phyloP scores from a whole-genome alignment of 2,329 filamentous ascomycete species.

The Aspergillus alliaceus region DNA sequence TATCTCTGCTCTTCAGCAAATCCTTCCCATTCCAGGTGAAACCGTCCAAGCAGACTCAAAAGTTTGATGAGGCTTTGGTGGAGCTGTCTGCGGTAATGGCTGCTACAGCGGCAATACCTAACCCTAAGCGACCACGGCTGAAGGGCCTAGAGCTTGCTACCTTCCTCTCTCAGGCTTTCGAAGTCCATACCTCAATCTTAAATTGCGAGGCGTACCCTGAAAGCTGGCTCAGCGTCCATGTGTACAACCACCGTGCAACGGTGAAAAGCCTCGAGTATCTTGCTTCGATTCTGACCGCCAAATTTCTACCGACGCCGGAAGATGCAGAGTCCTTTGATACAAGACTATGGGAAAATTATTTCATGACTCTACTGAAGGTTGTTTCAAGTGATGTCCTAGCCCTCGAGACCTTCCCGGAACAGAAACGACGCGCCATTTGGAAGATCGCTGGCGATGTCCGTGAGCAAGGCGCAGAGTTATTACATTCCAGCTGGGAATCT shows the following conservation, averaged over 20 bases:
- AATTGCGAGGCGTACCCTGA: constrained; percentile 85
- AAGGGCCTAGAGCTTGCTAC: constrained; percentile 75
- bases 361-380: constrained; percentile 82
- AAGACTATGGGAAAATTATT: constrained; percentile 90
- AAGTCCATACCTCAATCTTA: constrained; percentile 85
- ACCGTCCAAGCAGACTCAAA: constrained; percentile 57
- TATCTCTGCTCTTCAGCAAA: constrained; percentile 87
- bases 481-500: constrained; percentile 86
- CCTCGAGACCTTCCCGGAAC: constrained; percentile 93
- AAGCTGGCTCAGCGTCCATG: constrained; percentile 88
- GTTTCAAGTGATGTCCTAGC: constrained; percentile 87
- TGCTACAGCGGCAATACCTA: constrained; percentile 72
- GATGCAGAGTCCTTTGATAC: constrained; percentile 91
- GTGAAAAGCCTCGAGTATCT: constrained; percentile 84
- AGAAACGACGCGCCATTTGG: constrained; percentile 95
- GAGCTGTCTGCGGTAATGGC: constrained; percentile 88
- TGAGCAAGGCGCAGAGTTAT: constrained; percentile 82
- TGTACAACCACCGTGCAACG: constrained; percentile 87
- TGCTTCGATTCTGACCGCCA: constrained; percentile 74
- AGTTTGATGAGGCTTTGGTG: constrained; percentile 82
- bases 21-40: constrained; percentile 85
- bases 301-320: constrained; percentile 82
- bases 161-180: constrained; percentile 75
- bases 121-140: constrained; percentile 72
- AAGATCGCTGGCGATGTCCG: constrained; percentile 97